Evolutionary conservation across 495 filamentous ascomycete genomes (phyloP).

Genomic region (Aspergillus bertholletiae): DNA sequence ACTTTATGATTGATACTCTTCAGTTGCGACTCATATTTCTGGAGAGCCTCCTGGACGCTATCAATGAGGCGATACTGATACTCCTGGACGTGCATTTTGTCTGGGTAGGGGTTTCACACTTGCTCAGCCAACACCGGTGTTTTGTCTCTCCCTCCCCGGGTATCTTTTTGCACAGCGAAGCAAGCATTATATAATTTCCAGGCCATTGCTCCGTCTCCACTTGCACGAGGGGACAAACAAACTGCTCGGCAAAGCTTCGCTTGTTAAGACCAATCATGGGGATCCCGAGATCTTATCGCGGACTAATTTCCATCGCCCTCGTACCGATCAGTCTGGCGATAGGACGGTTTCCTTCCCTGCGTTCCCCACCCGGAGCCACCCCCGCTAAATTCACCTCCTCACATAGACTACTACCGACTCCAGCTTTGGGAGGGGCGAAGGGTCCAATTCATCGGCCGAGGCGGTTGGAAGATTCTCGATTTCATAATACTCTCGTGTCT

Average conservation of each 20-base stretch:
- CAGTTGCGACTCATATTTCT: conserved; percentile 31
- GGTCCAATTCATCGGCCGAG: no score
- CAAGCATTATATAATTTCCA: no score
- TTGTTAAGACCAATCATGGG: background rate
- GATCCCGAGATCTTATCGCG: background rate
- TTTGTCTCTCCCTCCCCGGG: no score
- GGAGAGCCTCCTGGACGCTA: conserved; percentile 26
- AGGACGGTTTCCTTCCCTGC: background rate
- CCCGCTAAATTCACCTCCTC: background rate
- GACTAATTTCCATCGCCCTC: background rate
- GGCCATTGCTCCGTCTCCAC: no score
- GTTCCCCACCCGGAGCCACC: background rate
- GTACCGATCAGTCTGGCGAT: background rate
- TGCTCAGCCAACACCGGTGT: background rate
- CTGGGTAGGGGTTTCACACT: no score
- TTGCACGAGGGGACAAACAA: no score
- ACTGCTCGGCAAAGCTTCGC: no score
- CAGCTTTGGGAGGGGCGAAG: no score
- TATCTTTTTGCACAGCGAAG: no score
- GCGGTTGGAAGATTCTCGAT: no score
- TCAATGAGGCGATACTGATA: conserved; percentile 25
- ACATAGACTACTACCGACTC: no score
- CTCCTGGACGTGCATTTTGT: conserved; percentile 26
- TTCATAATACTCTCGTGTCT: no score
- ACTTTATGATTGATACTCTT: conserved; percentile 47